These are phyloP conservation scores for Cephaloascus albidus DNA, from an alignment of 805 yeast species.

Conservation along the genomic window DNA sequence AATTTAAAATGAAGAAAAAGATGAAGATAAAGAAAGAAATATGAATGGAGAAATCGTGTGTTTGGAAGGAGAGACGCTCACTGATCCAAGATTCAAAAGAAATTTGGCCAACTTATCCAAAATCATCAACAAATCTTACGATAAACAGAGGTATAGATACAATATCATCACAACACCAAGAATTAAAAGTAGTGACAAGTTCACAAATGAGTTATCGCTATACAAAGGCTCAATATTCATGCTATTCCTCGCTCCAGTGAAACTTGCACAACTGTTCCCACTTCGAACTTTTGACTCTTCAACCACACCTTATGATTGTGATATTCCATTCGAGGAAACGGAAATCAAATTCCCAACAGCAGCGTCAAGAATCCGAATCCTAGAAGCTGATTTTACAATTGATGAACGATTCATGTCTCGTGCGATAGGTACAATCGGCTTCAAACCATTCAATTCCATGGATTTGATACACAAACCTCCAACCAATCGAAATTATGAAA, in stretches of 20 bases:
- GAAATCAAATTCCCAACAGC: neutral
- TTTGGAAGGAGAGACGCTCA: too few species aligned
- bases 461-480: constrained; percentile 3
- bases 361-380: neutral
- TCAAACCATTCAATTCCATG: constrained; percentile 17
- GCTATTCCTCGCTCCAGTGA: constrained; percentile 17
- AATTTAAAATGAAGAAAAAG: too few species aligned
- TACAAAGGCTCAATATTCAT: constrained; percentile 9
- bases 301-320: neutral
- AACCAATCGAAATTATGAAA: too few species aligned
- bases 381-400: neutral
- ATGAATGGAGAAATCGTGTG: too few species aligned
- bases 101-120: constrained; percentile 7
- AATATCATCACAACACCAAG: constrained; percentile 31
- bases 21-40: too few species aligned
- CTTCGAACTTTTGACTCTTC: too few species aligned
- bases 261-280: too few species aligned
- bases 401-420: constrained; percentile 1
- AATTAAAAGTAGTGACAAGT: constrained; percentile 15
- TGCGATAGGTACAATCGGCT: constrained; percentile 23
- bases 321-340: too few species aligned
- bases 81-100: neutral
- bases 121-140: constrained; percentile 41
- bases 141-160: constrained; percentile 34
- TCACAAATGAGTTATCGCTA: constrained; percentile 17